These are phyloP conservation scores for Penicillium psychrosexuale DNA, from an alignment of 2,329 filamentous ascomycete species.

Conservation along the genomic window DNA sequence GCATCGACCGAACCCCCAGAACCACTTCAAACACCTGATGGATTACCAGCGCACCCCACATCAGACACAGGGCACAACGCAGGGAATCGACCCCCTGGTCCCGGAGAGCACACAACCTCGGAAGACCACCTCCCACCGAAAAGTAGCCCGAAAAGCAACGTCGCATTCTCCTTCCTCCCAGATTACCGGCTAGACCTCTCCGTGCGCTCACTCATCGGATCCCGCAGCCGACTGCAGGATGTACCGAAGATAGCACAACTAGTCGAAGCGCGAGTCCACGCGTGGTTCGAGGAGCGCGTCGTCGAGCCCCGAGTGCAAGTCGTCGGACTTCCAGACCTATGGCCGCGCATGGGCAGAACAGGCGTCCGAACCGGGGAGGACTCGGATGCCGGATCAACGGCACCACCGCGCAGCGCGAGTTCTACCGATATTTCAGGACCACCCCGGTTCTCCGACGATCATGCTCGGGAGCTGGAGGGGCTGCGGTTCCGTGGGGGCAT, in stretches of 20 bases:
- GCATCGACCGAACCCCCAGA: conserved; percentile 44
- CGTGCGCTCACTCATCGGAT: conserved; percentile 63
- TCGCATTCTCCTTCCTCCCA: conserved; percentile 81
- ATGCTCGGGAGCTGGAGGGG: conserved; percentile 29
- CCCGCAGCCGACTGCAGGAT: conserved; percentile 60
- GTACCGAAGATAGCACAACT: conserved; percentile 65
- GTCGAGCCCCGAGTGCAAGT: conserved; percentile 65
- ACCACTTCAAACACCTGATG: conserved; percentile 35
- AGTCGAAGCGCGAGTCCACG: conserved; percentile 61
- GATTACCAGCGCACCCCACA: conserved; percentile 29
- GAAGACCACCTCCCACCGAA: conserved; percentile 23
- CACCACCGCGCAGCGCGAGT: conserved; percentile 30
- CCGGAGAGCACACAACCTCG: conserved; percentile 9
- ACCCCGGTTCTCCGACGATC: conserved; percentile 22
- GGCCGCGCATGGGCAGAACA: conserved; percentile 56
- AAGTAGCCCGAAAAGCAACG: conserved; percentile 71
- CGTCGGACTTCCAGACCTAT: conserved; percentile 60
- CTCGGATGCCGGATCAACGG: conserved; percentile 36
- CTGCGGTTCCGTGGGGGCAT: conserved; percentile 34
- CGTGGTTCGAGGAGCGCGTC: conserved; percentile 66
- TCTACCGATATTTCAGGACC: conserved; percentile 27
- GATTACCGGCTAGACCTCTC: conserved; percentile 65
- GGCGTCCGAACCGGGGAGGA: conserved; percentile 45
- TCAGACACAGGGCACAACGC: conserved; percentile 10
- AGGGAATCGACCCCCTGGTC: neutral